phyloP scores from a whole-genome alignment of 2,329 filamentous ascomycete genomes.

The Diaporthe batatas region DNA sequence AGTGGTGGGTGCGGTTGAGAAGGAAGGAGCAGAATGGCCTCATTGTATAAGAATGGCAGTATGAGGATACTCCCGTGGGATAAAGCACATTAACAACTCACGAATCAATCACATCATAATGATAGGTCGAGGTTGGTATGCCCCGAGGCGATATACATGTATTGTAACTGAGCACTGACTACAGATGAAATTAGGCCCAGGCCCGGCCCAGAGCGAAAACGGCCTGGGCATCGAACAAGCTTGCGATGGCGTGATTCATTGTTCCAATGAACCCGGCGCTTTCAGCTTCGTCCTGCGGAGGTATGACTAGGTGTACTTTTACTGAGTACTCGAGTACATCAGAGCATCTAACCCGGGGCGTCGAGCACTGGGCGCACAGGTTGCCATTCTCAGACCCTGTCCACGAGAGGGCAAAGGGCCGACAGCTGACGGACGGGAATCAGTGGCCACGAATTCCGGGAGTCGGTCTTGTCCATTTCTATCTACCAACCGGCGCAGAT shows the following conservation, averaged over 20 bases:
- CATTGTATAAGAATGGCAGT: neutral
- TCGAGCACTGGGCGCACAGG: neutral
- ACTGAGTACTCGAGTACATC: neutral
- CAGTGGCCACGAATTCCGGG: neutral
- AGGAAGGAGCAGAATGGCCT: constrained; percentile 14
- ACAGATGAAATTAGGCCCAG: neutral
- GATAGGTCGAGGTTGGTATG: neutral
- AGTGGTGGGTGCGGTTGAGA: constrained; percentile 22
- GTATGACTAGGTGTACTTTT: neutral
- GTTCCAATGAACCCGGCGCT: neutral
- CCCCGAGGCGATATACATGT: neutral
- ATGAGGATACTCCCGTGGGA: neutral
- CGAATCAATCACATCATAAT: neutral
- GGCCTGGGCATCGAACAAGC: neutral
- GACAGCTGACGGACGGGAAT: neutral
- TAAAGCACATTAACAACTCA: neutral
- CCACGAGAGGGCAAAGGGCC: neutral
- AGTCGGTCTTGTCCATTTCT: neutral
- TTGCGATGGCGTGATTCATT: constrained; percentile 17
- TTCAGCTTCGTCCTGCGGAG: neutral
- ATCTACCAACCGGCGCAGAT: neutral
- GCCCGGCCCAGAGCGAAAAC: constrained; percentile 5
- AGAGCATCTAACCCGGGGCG: neutral
- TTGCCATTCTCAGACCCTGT: neutral
- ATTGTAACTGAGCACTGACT: constrained; percentile 6